Percentiles rank a stretch among this genome's conserved stretches.
These are phyloP conservation scores for Apodospora peruviana DNA, from an alignment of 495 filamentous ascomycete species.

Conservation along the genomic window DNA sequence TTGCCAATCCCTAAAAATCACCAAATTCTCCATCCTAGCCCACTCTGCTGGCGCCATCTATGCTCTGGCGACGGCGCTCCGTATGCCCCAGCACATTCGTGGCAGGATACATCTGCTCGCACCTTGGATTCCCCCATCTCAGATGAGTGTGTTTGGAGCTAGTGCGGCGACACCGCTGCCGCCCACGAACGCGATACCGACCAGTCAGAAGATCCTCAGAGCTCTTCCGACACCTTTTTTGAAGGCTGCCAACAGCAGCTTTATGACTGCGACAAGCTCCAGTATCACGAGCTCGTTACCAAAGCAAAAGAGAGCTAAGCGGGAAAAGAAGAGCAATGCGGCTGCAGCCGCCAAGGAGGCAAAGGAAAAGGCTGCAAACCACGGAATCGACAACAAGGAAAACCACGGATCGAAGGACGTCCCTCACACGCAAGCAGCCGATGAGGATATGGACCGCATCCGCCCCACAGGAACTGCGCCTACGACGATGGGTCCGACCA, in stretches of 20 bases:
- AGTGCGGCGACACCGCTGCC: conserved; percentile 58
- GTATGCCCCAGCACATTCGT: conserved; percentile 93
- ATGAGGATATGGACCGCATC: conserved; percentile 33
- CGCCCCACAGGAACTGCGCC: conserved; percentile 23
- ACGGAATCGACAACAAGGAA: conserved; percentile 35
- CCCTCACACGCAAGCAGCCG: conserved; percentile 18
- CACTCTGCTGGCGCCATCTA: conserved; percentile 98
- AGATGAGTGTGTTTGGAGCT: conserved; percentile 78
- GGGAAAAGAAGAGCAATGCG: conserved; percentile 44
- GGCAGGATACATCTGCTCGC: conserved; percentile 93
- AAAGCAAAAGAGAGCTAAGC: conserved; percentile 50
- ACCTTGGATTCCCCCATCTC: conserved; percentile 97
- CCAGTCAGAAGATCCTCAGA: conserved; percentile 84
- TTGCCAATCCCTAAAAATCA: conserved; percentile 87
- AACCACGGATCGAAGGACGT: conserved; percentile 23
- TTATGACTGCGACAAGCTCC: conserved; percentile 86
- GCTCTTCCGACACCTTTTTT: conserved; percentile 87
- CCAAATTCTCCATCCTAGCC: conserved; percentile 95
- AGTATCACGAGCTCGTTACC: conserved; percentile 78
- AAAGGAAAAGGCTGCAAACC: conserved; percentile 30
- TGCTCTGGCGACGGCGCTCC: conserved; percentile 88
- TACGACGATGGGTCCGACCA: conserved; percentile 19
- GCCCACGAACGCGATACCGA: conserved; percentile 79
- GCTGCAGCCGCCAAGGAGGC: conserved; percentile 12
- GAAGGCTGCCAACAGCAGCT: conserved; percentile 89